phyloP scores from a whole-genome alignment of 1,139 yeast species.

The Candida frijolesensis region DNA sequence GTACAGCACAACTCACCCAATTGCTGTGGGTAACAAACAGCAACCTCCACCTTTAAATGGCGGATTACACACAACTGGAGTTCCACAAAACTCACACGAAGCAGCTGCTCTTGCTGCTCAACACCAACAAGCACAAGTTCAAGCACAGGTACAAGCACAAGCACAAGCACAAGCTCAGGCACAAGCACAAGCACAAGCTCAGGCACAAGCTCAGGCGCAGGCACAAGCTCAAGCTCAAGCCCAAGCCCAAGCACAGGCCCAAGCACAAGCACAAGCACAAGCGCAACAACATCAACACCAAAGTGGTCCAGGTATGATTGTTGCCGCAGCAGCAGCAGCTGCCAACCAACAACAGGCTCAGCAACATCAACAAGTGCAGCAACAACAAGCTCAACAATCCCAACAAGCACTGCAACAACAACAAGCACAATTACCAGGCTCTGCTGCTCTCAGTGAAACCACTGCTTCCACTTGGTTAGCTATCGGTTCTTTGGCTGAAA shows the following conservation, averaged over 20 bases:
- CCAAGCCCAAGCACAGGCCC: conserved; percentile 1
- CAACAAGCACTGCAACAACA: conserved; percentile 15
- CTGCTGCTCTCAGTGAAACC: conserved; percentile 51
- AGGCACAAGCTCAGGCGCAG: neutral
- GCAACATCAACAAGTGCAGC: conserved; percentile 8
- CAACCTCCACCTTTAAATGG: conserved; percentile 15
- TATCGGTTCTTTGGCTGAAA: conserved; percentile 87
- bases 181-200: neutral
- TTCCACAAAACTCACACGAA: conserved; percentile 7
- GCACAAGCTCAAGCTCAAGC: conserved; percentile 5
- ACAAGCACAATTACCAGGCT: conserved; percentile 7
- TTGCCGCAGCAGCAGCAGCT: conserved; percentile 16
- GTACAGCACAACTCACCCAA: conserved; percentile 15
- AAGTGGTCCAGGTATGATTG: conserved; percentile 15
- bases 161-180: conserved; percentile 5
- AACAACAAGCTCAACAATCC: conserved; percentile 11
- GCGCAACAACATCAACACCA: conserved; percentile 12
- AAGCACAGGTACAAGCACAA: conserved; percentile 6
- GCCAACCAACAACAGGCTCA: conserved; percentile 14
- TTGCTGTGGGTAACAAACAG: conserved; percentile 16
- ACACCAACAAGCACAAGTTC: conserved; percentile 6
- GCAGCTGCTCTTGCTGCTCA: conserved; percentile 7
- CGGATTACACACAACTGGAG: conserved; percentile 14
- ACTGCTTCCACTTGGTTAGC: conserved; percentile 94
- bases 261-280: neutral